Evolutionary conservation across 805 yeast genomes (phyloP).

Genomic region (Pichia scutulata): DNA sequence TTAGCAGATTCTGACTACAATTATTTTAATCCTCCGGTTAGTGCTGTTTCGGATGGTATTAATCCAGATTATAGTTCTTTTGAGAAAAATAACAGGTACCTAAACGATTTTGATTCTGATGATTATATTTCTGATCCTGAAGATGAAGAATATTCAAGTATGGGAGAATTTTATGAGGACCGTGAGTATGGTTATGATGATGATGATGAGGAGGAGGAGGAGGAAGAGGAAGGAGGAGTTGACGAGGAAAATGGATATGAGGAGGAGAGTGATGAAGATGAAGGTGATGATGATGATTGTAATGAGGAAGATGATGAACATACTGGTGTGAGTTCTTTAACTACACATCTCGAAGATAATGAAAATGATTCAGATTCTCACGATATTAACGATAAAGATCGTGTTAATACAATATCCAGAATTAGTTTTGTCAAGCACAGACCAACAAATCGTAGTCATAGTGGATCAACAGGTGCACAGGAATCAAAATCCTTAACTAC

Average conservation of each 20-base stretch:
- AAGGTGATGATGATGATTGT: neutral
- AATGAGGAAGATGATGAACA: neutral
- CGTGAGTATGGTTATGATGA: constrained; percentile 10
- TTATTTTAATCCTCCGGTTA: constrained; percentile 8
- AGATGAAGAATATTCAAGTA: constrained; percentile 7
- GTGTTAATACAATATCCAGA: constrained; percentile 12
- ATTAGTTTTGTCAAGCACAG: constrained; percentile 16
- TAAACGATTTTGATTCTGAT: constrained; percentile 21
- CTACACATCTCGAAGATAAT: neutral
- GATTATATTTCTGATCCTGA: constrained; percentile 24
- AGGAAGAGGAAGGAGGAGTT: neutral
- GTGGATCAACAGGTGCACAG: neutral
- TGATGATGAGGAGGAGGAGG: neutral
- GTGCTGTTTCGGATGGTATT: neutral
- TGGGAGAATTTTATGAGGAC: constrained; percentile 10
- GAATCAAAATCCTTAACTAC: neutral
- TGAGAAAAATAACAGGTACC: neutral
- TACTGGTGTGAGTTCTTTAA: neutral
- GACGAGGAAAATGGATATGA: neutral
- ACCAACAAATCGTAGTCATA: constrained; percentile 2
- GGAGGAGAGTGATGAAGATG: neutral
- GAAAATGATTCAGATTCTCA: neutral
- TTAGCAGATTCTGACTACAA: constrained; percentile 22
- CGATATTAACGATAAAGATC: neutral
- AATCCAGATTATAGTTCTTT: neutral